Evolutionary conservation across 495 filamentous ascomycete genomes (phyloP), one percentile per base, ranked within the genome.

Genomic region (Hyaloscypha hepaticicola): DNA sequence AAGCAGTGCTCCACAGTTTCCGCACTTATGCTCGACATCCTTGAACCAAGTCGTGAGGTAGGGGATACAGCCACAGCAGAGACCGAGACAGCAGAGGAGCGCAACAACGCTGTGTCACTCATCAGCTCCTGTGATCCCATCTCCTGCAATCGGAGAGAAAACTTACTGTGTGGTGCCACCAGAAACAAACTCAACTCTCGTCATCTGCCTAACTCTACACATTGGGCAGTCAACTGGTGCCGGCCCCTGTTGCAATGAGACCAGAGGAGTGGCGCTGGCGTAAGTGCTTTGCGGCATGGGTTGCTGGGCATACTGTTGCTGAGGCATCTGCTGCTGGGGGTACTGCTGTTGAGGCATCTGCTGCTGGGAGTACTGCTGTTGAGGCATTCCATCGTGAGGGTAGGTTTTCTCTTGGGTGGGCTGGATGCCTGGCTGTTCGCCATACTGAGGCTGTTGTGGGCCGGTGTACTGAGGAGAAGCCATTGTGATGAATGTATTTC

Each of bases 31-130:
- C 67, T 85, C 75, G 28, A 87, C 77, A 56, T 79, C 79, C 83
- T 91, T 92, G 64, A 74, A 72, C 31, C 90, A 89, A 68, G 90
- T 87, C 34, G 88, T 86, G 75, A 92, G 87, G 76, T 85, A 88
- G 26, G 87, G 87, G 74, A 85, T 90, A 78, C 90, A 86, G 65
- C 86, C 75, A 49, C 77, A 72, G 63, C 66, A 68, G 24, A 84
- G 70, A 65, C 79, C 81, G 70, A 73, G 72, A 66, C 75, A 81
- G 70, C 73, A 77, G 68, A 79, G 79, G 24, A 78, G 28, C 1
- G 83, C 83, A 80, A 79, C 83, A 0, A 72, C 78, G 74, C 82
- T 85, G 64, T 60, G 41, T 28, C 27, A 5, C 11, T 5, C 22
- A 28, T 53, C 26, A 53, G 9, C 16, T 21, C n/a, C 48, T n/a